Conservation (phyloP, 1,139 yeast genomes). For the Debaryomycetaceae sp. region DNA sequence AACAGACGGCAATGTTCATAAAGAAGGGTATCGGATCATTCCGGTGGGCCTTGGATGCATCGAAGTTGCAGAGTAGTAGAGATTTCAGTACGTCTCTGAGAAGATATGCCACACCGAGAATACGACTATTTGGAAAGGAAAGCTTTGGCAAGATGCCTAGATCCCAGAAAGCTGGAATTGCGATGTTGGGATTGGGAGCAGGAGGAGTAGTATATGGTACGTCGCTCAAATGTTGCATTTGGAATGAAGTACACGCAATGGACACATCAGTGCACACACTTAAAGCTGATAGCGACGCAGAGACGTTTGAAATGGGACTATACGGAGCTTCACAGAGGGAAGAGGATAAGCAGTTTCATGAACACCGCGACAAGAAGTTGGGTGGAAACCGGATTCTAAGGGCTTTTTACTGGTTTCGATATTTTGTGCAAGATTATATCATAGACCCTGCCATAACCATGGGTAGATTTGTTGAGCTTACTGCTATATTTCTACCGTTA, state of each 20-base stretch:
- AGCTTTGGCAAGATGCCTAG: background rate
- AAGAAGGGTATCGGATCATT: background rate
- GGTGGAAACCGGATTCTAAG: slow-evolving; percentile 24
- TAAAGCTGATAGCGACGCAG: slow-evolving; percentile 45
- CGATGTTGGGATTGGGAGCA: background rate
- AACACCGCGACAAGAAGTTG: slow-evolving; percentile 22
- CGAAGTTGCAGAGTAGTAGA: background rate
- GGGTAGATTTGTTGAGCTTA: slow-evolving; percentile 65
- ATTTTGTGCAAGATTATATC: slow-evolving; percentile 46
- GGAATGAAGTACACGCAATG: slow-evolving; percentile 33
- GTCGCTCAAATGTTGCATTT: slow-evolving; percentile 5
- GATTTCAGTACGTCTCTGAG: background rate
- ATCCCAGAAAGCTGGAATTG: background rate
- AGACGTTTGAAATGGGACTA: slow-evolving; percentile 68
- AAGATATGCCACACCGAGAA: background rate
- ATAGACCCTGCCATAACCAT: slow-evolving; percentile 70
- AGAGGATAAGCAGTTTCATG: slow-evolving; percentile 27
- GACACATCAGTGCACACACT: slow-evolving; percentile 35
- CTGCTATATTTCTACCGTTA: slow-evolving; percentile 69
- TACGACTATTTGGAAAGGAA: background rate
- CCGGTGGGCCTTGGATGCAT: background rate
- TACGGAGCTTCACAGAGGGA: slow-evolving; percentile 59
- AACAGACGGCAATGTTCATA: background rate
- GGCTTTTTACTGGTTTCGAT: slow-evolving; percentile 33
- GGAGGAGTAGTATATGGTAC: background rate